Evolutionary conservation across 768 basidiomycete genomes (phyloP).

Genomic region (Ramaria rubella): DNA sequence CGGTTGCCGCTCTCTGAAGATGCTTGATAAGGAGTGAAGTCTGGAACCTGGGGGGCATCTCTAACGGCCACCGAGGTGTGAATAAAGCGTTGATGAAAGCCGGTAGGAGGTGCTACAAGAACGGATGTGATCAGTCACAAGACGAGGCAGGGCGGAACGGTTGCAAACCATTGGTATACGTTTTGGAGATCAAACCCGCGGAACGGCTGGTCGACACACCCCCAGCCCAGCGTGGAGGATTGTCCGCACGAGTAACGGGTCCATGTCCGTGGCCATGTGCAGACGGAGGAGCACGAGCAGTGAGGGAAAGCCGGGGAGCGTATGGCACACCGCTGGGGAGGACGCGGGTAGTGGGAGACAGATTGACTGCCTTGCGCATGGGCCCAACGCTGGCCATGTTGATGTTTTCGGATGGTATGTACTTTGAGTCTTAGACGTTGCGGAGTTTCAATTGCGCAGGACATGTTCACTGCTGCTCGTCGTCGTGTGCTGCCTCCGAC

Average conservation of each 20-base stretch:
- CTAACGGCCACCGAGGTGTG: slow-evolving; percentile 67
- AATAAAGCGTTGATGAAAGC: slow-evolving; percentile 62
- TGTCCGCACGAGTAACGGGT: slow-evolving; percentile 51
- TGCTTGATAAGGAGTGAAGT: slow-evolving; percentile 78
- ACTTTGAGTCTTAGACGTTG: not conserved
- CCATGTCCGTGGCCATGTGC: slow-evolving; percentile 56
- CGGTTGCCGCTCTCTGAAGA: slow-evolving; percentile 61
- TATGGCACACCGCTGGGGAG: slow-evolving; percentile 75
- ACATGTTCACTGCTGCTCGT: slow-evolving; percentile 4
- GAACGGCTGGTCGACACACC: slow-evolving; percentile 40
- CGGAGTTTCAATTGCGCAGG: slow-evolving; percentile 5
- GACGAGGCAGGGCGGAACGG: slow-evolving; percentile 3
- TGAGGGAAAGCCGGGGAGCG: slow-evolving; percentile 69
- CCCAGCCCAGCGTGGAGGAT: slow-evolving; percentile 56
- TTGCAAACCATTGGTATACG: slow-evolving; percentile 48
- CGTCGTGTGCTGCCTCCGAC: not conserved
- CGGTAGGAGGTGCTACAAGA: slow-evolving; percentile 47
- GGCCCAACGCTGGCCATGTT: slow-evolving; percentile 10
- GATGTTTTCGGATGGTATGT: not conserved
- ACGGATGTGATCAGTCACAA: not conserved
- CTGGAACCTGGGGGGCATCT: slow-evolving; percentile 79
- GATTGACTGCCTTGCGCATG: slow-evolving; percentile 57
- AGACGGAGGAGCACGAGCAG: slow-evolving; percentile 53
- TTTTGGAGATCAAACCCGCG: slow-evolving; percentile 57
- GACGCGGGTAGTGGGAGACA: slow-evolving; percentile 74